A percentile compares a stretch with the other conserved stretches of the same genome.
phyloP scores from a whole-genome alignment of 495 filamentous ascomycete genomes.

The Tuber melanosporum region DNA sequence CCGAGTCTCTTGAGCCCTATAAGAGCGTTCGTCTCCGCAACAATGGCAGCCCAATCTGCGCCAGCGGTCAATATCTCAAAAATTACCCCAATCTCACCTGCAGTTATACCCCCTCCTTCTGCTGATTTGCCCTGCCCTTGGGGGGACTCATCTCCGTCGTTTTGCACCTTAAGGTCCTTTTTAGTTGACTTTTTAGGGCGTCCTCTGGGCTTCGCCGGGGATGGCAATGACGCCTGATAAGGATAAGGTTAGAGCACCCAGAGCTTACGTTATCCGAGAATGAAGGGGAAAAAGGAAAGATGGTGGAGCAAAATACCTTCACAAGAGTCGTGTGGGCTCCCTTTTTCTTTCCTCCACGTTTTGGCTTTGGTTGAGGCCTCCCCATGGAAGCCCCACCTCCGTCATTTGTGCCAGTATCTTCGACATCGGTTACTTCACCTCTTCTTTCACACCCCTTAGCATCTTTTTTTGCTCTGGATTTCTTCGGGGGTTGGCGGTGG shows the following conservation, averaged over 20 bases:
- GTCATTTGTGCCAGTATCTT: neutral
- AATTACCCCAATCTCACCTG: neutral
- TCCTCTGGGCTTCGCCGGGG: neutral
- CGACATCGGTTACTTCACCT: neutral
- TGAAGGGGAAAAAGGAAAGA: neutral
- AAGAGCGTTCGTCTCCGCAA: neutral
- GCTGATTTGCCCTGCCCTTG: neutral
- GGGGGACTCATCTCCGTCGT: neutral
- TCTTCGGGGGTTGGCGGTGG: neutral
- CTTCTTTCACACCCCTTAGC: neutral
- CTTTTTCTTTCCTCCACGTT: neutral
- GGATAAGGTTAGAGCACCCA: neutral
- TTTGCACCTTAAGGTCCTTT: neutral
- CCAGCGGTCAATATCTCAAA: neutral
- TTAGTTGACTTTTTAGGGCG: neutral
- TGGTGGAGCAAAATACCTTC: neutral
- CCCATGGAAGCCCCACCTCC: neutral
- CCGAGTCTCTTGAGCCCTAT: neutral
- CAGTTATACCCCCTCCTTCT: constrained; percentile 3
- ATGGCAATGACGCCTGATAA: neutral
- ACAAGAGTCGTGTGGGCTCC: neutral
- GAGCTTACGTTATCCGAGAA: neutral
- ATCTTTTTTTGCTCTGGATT: neutral
- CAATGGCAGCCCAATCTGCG: neutral
- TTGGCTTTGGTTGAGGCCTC: neutral